Conservation (phyloP, 2,329 filamentous ascomycete species). For the Alternaria brassicae region DNA sequence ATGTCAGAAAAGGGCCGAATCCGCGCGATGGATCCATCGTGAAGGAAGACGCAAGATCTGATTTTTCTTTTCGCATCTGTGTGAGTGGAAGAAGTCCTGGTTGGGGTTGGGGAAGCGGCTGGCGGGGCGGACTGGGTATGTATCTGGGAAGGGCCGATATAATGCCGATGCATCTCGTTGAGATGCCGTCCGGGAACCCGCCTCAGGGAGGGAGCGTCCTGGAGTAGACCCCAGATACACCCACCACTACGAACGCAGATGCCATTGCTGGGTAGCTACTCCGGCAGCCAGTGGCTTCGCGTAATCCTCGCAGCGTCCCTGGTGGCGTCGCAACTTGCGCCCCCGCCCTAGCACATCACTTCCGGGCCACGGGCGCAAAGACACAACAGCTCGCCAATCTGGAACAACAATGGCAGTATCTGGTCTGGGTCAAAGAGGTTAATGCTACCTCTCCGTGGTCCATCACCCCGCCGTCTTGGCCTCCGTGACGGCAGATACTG, state of each 20-base stretch:
- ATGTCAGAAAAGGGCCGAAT: conserved; percentile 8
- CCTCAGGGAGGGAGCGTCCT: conserved; percentile 1
- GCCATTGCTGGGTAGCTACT: not conserved
- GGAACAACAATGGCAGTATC: conserved; percentile 1
- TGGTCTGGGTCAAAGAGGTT: not conserved
- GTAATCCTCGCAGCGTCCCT: not conserved
- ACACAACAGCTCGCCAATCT: conserved; percentile 18
- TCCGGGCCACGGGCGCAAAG: conserved; percentile 3
- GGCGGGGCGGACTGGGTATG: conserved; percentile 2
- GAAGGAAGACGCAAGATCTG: conserved; percentile 11
- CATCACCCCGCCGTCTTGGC: not conserved
- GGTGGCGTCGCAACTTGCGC: not conserved
- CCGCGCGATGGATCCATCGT: conserved; percentile 5
- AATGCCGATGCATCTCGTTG: conserved; percentile 4
- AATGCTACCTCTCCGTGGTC: not conserved
- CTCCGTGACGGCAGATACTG: not conserved
- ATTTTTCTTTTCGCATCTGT: conserved; percentile 13
- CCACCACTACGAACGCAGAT: not conserved
- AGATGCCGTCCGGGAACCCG: conserved; percentile 6
- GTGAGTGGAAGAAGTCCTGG: conserved; percentile 3
- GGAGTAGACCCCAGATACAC: not conserved
- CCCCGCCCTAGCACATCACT: conserved; percentile 5
- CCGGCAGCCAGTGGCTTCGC: conserved; percentile 1
- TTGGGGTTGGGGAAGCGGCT: conserved; percentile 15
- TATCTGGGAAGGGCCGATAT: conserved; percentile 1